Percentiles rank a stretch among this genome's conserved stretches.
Conservation (phyloP, 2,329 filamentous ascomycete genomes). For the Westerdykella sp. region DNA sequence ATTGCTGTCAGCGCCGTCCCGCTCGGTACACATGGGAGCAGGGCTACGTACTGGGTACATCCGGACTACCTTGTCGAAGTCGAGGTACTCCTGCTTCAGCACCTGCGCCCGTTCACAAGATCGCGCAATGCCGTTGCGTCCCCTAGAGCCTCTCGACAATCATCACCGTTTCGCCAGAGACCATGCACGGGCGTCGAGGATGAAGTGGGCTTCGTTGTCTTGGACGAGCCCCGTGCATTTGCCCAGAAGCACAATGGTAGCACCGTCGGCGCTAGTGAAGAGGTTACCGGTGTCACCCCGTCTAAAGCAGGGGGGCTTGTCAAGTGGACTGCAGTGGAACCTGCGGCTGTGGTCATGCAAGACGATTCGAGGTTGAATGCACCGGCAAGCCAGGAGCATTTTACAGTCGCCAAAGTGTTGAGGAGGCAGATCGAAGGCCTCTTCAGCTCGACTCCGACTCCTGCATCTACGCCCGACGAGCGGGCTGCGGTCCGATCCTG, state of each 20-base stretch:
- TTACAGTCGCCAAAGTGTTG: slow-evolving; percentile 34
- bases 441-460: slow-evolving; percentile 11
- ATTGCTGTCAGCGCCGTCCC: slow-evolving; percentile 44
- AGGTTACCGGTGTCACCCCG: slow-evolving; percentile 22
- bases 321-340: slow-evolving; percentile 30
- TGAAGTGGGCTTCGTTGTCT: slow-evolving; percentile 39
- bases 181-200: slow-evolving; percentile 28
- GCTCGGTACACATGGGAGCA: slow-evolving; percentile 41
- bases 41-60: slow-evolving; percentile 51
- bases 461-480: slow-evolving; percentile 3
- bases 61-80: slow-evolving; percentile 49
- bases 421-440: slow-evolving; percentile 39
- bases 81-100: slow-evolving; percentile 47
- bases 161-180: slow-evolving; percentile 21
- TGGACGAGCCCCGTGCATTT: slow-evolving; percentile 45
- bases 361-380: slow-evolving; percentile 1
- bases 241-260: slow-evolving; percentile 41
- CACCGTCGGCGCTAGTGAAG: slow-evolving; percentile 39
- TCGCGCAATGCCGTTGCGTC: slow-evolving; percentile 5
- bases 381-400: slow-evolving; percentile 4
- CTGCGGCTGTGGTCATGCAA: slow-evolving; percentile 26
- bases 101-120: slow-evolving; percentile 38
- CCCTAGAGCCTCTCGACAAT: slow-evolving; percentile 12
- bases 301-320: slow-evolving; percentile 30
- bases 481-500: slow-evolving; percentile 36